Base-by-base conservation (phyloP, 2,329 filamentous ascomycete species). In the Neospermospora avenae region DNA sequence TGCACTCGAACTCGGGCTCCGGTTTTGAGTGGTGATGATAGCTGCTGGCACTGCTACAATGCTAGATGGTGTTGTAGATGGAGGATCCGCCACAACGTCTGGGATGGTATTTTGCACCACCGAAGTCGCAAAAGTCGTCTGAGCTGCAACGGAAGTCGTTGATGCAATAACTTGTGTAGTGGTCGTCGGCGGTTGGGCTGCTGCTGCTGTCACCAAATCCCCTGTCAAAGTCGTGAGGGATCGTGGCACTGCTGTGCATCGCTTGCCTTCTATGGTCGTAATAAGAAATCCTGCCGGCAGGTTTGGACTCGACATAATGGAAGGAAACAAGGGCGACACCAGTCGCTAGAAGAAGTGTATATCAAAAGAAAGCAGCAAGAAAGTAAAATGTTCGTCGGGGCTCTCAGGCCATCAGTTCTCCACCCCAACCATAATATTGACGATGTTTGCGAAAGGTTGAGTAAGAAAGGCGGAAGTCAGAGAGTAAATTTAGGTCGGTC, bases 231-330 rank as follows among this genome's bases (percentile, higher is more conserved):
- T 64, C 64, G 63, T 66, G 59, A 64, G 59, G 59, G 67, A 57
- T 67, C 71, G 79, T 51, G 80, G 81, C 64, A 83, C 74, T 62
- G 78, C 81, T 67, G 82, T 84, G 74, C 82, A 84, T 71, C 77
- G 77, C 70, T 76, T 79, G 55, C 80, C 80, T 59, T 77, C 72
- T 57, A 83, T 74, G 52, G 72, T 78, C 57, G 80, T 83, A 60
- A 81, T 76, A 62, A 79, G 78, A 61, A 77, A 77, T 69, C 79
- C 77, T 68, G 72, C 71, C 64, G 75, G 76, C 70, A 81, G 76
- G 69, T 66, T 69, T 52, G 67, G 56, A 52, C 57, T 70, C 64
- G 70, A 77, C 80, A 82, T 82, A 60, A 65, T 73, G 67, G n/a
- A 22, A 66, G 63, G 60, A 58, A 48, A 37, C 63, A 65, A 62